Percentiles rank a stretch among this genome's conserved stretches.
These are phyloP conservation scores for Jatropha podagrica DNA, from an alignment of 441 rosid genomes.

Conservation along the genomic window DNA sequence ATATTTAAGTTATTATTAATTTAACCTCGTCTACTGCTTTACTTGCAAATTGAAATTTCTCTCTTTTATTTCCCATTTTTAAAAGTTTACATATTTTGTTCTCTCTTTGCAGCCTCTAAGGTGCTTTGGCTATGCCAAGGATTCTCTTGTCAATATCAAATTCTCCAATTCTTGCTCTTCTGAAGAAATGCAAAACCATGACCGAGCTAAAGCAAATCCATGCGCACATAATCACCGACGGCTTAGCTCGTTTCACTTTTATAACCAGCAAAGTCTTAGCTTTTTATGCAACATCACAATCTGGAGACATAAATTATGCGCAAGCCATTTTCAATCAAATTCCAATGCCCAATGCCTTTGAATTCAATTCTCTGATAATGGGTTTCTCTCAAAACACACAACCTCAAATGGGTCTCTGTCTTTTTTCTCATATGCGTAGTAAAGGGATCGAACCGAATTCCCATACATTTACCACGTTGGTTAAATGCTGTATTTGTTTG, in stretches of 20 bases:
- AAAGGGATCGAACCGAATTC: conserved; percentile 25
- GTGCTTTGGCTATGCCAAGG: conserved; percentile 3
- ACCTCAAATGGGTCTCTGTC: conserved; percentile 20
- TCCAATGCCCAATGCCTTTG: conserved; percentile 19
- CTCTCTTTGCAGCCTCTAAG: no score
- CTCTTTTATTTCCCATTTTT: no score
- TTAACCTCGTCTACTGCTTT: no score
- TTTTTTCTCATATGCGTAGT: conserved; percentile 26
- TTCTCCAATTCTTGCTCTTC: conserved; percentile 21
- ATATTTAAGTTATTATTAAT: no score
- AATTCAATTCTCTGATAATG: conserved; percentile 33
- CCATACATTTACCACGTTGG: conserved; percentile 29
- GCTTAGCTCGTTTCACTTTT: conserved; percentile 25
- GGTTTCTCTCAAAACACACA: conserved; percentile 26
- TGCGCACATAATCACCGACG: conserved; percentile 25
- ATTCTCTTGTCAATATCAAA: conserved; percentile 1
- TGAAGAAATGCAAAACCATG: conserved; percentile 19
- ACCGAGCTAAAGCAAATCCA: conserved; percentile 34
- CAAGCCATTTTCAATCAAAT: conserved; percentile 32
- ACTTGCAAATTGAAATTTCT: no score
- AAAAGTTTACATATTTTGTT: no score
- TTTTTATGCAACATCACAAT: conserved; percentile 23
- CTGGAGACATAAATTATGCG: conserved; percentile 26
- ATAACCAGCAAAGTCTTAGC: conserved; percentile 32
- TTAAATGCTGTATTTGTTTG: conserved; percentile 26